Conservation (phyloP, 192 early-diverging fungal genomes). For the Coemansia sp. region DNA sequence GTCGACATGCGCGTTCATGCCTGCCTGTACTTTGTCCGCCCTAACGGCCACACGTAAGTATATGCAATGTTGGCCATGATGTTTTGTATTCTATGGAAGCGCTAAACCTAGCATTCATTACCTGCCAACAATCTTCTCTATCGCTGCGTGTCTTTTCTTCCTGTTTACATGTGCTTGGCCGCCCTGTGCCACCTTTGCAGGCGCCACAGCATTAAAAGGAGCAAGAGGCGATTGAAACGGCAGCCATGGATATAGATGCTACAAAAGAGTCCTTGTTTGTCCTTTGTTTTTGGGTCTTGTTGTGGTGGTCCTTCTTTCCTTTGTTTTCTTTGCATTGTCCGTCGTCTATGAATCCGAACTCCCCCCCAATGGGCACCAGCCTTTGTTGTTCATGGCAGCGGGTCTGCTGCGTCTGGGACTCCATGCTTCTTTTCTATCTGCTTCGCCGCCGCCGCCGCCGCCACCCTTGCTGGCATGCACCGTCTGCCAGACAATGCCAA, state of each 20-base stretch:
- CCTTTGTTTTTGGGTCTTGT: neutral
- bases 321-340: neutral
- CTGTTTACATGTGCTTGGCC: neutral
- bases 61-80: too few species aligned
- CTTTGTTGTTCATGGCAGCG: too few species aligned
- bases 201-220: constrained; percentile 6
- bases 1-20: constrained; percentile 97
- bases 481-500: neutral
- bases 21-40: constrained; percentile 98
- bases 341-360: too few species aligned
- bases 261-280: neutral
- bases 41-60: constrained; percentile 89
- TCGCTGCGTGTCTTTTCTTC: neutral
- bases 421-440: neutral
- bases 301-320: neutral
- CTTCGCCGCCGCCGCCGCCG: neutral
- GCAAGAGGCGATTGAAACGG: neutral
- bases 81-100: too few species aligned
- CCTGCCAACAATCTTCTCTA: neutral
- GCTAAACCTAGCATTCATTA: too few species aligned
- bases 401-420: neutral
- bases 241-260: too few species aligned
- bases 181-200: constrained; percentile 6
- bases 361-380: too few species aligned
- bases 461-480: neutral